Evolutionary conservation across 768 basidiomycete genomes (phyloP).

Genomic region (Lactifluus volemus): DNA sequence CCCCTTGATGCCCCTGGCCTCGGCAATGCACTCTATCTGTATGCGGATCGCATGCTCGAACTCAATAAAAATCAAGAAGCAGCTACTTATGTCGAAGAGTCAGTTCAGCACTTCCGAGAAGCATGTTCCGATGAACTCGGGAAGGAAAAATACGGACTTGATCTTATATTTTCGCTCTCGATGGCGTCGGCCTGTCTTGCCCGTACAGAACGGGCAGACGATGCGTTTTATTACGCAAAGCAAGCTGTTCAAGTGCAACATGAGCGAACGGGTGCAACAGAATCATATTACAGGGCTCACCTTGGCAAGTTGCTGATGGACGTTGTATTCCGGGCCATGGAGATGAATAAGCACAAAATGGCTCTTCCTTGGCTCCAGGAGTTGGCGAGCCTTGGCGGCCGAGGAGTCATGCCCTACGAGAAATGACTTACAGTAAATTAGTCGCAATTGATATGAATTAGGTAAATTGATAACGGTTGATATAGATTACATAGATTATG

Average conservation of each 20-base stretch:
- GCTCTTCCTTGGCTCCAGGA: neutral
- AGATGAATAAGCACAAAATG: neutral
- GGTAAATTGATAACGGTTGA: too few species aligned
- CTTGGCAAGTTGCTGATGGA: conserved; percentile 1
- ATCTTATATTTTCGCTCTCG: conserved; percentile 8
- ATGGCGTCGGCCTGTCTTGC: conserved; percentile 13
- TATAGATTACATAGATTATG: too few species aligned
- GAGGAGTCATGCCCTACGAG: neutral
- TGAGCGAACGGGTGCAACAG: neutral
- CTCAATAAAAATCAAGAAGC: conserved; percentile 3
- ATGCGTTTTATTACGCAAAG: conserved; percentile 8
- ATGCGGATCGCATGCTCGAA: conserved; percentile 10
- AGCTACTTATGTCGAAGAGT: conserved; percentile 9
- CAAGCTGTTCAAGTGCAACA: conserved; percentile 8
- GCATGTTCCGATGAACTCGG: neutral
- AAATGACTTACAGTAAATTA: too few species aligned
- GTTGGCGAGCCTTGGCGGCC: neutral
- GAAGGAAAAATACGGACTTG: neutral
- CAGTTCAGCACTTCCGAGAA: conserved; percentile 6
- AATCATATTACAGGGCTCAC: neutral
- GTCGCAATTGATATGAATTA: too few species aligned
- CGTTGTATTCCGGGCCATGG: neutral
- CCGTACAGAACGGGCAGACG: neutral
- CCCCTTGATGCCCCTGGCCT: conserved; percentile 8
- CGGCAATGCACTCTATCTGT: neutral